phyloP scores from a whole-genome alignment of 768 basidiomycete genomes.

The Trametes cubensis region DNA sequence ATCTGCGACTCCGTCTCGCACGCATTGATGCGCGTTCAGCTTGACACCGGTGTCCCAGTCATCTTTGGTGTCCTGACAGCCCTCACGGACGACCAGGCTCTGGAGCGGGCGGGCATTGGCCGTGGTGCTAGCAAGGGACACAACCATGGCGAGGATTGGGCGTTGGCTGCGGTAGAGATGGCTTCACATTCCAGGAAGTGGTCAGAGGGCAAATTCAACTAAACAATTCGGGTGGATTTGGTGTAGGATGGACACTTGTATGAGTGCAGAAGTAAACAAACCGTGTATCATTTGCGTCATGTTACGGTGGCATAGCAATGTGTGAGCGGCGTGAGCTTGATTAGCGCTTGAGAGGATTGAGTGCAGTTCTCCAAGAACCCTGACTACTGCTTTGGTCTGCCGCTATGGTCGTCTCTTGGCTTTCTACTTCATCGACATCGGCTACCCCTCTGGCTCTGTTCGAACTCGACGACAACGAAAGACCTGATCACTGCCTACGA shows the following conservation, averaged over 20 bases:
- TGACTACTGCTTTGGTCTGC: neutral
- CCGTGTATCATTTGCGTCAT: conserved; percentile 8
- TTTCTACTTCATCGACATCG: neutral
- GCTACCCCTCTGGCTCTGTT: too few species aligned
- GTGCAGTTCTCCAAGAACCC: too few species aligned
- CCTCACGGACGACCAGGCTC: conserved; percentile 90
- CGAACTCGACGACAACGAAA: too few species aligned
- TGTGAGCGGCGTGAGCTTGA: too few species aligned
- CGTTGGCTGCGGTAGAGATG: conserved; percentile 95
- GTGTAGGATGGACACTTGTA: conserved; percentile 20
- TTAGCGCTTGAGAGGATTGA: too few species aligned
- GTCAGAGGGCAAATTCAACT: conserved; percentile 66
- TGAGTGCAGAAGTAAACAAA: conserved; percentile 15
- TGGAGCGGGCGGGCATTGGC: conserved; percentile 91
- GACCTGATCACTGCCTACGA: too few species aligned
- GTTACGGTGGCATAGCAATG: too few species aligned
- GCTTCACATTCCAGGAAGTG: conserved; percentile 65
- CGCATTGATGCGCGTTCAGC: conserved; percentile 90
- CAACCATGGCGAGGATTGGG: conserved; percentile 99
- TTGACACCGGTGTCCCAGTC: conserved; percentile 92
- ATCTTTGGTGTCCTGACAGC: conserved; percentile 96
- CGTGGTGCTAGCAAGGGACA: conserved; percentile 73
- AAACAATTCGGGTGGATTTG: conserved; percentile 2
- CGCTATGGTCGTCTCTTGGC: conserved; percentile 22
- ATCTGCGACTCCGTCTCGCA: conserved; percentile 94